These are phyloP conservation scores for Raddia guianensis DNA, from an alignment of 176 grass and related monocot species.

Conservation along the genomic window DNA sequence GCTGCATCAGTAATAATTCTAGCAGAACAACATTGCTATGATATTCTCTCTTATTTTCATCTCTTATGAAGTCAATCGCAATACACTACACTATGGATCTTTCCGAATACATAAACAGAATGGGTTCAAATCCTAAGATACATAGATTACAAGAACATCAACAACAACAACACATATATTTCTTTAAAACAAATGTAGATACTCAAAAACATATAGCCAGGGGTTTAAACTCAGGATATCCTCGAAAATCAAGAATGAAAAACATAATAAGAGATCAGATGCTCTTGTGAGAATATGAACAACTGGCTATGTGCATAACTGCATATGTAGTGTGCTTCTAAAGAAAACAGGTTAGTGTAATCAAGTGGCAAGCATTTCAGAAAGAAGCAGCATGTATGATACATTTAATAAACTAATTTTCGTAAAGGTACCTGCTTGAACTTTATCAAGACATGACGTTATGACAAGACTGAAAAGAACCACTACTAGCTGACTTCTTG, in stretches of 20 bases:
- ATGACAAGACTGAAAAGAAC: conserved; percentile 17
- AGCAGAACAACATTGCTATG: background rate
- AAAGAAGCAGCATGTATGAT: conserved; percentile 10
- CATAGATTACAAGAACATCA: background rate
- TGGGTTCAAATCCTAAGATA: background rate
- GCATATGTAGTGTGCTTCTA: conserved; percentile 2
- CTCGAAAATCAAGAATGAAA: background rate
- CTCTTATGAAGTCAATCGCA: background rate
- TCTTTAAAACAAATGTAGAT: conserved; percentile 1
- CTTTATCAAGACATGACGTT: conserved; percentile 30
- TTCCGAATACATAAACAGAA: conserved; percentile 3
- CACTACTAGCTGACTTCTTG: conserved; percentile 35
- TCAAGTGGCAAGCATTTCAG: background rate
- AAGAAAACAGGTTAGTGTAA: conserved; percentile 1
- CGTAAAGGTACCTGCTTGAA: conserved; percentile 45
- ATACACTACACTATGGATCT: background rate
- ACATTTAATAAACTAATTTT: conserved; percentile 25
- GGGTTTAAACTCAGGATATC: conserved; percentile 6
- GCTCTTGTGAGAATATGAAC: background rate
- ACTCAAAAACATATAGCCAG: background rate
- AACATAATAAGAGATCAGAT: background rate
- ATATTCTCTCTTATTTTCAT: too few relatives aligned
- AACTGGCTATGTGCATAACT: background rate
- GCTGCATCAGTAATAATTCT: conserved; percentile 13
- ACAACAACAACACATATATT: background rate